Conservation (phyloP, 148 eudicot species). For the Chenopodium quinoa region DNA sequence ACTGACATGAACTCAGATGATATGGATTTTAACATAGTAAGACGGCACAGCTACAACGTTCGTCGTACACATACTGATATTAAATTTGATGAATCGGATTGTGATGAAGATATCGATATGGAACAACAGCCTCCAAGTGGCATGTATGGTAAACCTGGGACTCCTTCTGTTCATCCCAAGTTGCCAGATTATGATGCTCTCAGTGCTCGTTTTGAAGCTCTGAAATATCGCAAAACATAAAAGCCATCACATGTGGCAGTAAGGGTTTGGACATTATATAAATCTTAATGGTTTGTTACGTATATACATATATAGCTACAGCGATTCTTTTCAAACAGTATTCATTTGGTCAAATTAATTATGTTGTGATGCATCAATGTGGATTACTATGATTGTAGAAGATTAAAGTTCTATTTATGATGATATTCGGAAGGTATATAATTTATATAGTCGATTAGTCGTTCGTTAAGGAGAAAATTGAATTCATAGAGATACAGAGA, state of each 20-base stretch:
- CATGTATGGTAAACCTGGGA: conserved; percentile 27
- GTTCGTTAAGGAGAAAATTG: too few relatives aligned
- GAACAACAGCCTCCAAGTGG: conserved; percentile 37
- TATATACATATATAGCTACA: neutral
- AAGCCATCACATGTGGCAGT: neutral
- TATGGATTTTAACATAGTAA: conserved; percentile 31
- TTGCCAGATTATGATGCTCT: conserved; percentile 87
- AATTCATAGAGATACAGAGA: neutral
- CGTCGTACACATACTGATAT: conserved; percentile 44
- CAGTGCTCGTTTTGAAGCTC: conserved; percentile 85
- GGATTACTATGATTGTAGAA: conserved; percentile 7
- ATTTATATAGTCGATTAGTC: too few relatives aligned
- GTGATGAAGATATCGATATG: conserved; percentile 56
- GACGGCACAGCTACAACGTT: conserved; percentile 63
- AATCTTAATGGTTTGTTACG: neutral
- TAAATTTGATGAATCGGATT: conserved; percentile 79
- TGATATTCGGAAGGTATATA: neutral
- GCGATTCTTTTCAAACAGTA: neutral
- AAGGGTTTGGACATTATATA: neutral
- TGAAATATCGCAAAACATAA: conserved; percentile 57
- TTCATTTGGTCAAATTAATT: neutral
- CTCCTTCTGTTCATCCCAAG: conserved; percentile 64
- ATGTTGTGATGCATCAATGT: neutral
- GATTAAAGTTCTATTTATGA: neutral
- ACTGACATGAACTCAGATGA: conserved; percentile 17